Evolutionary conservation across 352 stramenopile species (phyloP), one percentile per base, ranked within the genome.

Genomic region (Globisporangium alternatum): DNA sequence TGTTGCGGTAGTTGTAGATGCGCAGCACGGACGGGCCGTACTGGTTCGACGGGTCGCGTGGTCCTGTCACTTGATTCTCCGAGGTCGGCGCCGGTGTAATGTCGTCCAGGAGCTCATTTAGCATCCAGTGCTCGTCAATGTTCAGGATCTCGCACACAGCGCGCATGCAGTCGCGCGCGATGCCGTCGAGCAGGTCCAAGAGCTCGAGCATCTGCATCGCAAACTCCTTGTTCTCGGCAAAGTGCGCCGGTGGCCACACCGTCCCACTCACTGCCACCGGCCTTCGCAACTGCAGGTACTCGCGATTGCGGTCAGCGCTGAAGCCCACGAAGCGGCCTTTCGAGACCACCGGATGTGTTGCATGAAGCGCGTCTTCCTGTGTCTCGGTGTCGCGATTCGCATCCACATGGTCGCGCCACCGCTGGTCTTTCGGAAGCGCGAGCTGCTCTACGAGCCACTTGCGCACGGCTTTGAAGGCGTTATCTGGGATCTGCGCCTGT

Each of bases 1-100:
- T 93, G 71, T 95, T 93, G 21, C 77, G 77, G 62, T 93, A 95
- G 62, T 91, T 93, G 77, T 93, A 93, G 39, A 95, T 73, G 8
- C 84, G 83, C n/a, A 95, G 58, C 12, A 95, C 83, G 1, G 86
- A 95, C 5, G 86, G 79, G 8, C 86, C 86, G 56, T 92, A 95
- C 51, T 90, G 84, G 48, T 88, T 85, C 17, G 71, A 76, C n/a
- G n/a, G 67, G 60, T 94, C 72, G 53, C 61, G 60, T 19, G 31
- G 30, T 5, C 62, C 62, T 1, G 67, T 69, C 48, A 75, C 59
- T 8, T 75, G 65, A 10, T 65, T 53, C 48, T 70, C 62, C n/a
- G 52, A 64, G 22, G 64, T 21, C 9, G 73, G 69, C 2, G 74
- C 71, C 10, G 74, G 67, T 13, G 75, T 76, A 31, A 71, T 57